Percentiles rank a stretch among this genome's conserved stretches.
These are phyloP conservation scores for Russula emetica DNA, from an alignment of 768 basidiomycete species.

Conservation along the genomic window DNA sequence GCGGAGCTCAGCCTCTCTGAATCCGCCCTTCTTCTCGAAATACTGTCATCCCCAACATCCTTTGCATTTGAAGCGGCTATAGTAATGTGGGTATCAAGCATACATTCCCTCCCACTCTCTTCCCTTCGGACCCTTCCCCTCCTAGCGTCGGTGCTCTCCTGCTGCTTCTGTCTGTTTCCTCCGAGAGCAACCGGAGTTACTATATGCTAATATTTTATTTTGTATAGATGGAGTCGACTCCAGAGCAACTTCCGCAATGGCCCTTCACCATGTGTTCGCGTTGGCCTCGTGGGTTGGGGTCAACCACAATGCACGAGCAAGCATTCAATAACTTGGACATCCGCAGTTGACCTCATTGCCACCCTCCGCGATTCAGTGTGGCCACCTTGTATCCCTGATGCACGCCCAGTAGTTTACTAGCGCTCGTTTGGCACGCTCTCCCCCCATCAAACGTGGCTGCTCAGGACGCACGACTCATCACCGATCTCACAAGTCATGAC, in stretches of 20 bases:
- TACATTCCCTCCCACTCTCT: background rate
- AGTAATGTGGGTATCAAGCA: background rate
- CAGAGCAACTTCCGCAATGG: background rate
- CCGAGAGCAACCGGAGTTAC: background rate
- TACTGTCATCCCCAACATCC: background rate
- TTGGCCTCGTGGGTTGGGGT: conserved; percentile 16
- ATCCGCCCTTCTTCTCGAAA: conserved; percentile 4
- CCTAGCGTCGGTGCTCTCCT: background rate
- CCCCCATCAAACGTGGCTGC: background rate
- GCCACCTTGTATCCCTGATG: background rate
- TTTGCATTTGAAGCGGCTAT: background rate
- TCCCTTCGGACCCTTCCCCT: background rate
- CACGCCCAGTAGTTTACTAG: conserved; percentile 6
- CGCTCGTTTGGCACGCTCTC: background rate
- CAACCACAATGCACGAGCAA: background rate
- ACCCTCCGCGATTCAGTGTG: background rate
- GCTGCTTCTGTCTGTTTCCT: too few relatives aligned
- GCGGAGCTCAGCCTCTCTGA: conserved; percentile 9
- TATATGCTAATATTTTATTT: background rate
- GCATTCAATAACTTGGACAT: background rate
- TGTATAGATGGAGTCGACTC: background rate
- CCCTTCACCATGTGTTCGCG: conserved; percentile 13
- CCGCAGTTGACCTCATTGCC: background rate
- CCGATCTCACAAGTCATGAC: background rate
- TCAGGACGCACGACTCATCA: background rate